Conservation (phyloP, 768 basidiomycete species). For the Vishniacozyma victoriae region DNA sequence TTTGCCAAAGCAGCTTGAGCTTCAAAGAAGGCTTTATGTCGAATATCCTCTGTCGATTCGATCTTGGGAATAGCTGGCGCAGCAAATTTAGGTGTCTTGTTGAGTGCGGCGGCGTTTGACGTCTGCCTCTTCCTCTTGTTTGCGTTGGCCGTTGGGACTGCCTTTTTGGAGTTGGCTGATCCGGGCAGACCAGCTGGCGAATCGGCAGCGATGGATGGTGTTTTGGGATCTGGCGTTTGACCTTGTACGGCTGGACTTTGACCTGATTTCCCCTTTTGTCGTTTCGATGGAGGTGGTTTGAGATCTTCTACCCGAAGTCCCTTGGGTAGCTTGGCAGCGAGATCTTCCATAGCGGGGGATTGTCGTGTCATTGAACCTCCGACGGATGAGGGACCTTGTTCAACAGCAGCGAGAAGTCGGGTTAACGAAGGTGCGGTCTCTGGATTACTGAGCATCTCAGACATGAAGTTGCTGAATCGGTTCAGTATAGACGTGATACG, state of each 20-base stretch:
- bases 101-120: not conserved
- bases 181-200: slow-evolving; percentile 2
- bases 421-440: not conserved
- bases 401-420: not conserved
- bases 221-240: slow-evolving; percentile 11
- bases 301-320: slow-evolving; percentile 37
- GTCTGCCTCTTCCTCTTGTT: slow-evolving; percentile 14
- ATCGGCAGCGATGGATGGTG: not conserved
- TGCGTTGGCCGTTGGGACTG: not conserved
- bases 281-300: slow-evolving; percentile 34
- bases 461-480: not conserved
- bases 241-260: not conserved
- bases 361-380: slow-evolving; percentile 1
- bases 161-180: slow-evolving; percentile 2
- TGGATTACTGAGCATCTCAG: not conserved
- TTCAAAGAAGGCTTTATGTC: not conserved
- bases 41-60: not conserved
- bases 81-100: not conserved
- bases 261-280: slow-evolving; percentile 8
- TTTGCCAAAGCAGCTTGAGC: not conserved
- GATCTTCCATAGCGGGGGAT: no score
- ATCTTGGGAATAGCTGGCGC: not conserved
- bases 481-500: not conserved
- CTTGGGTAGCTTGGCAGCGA: slow-evolving; percentile 23
- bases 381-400: not conserved